Percentiles rank a stretch among this genome's conserved stretches.
These are phyloP conservation scores for Pseudogymnoascus sp. DNA, from an alignment of 2,329 filamentous ascomycete genomes.

Conservation along the genomic window DNA sequence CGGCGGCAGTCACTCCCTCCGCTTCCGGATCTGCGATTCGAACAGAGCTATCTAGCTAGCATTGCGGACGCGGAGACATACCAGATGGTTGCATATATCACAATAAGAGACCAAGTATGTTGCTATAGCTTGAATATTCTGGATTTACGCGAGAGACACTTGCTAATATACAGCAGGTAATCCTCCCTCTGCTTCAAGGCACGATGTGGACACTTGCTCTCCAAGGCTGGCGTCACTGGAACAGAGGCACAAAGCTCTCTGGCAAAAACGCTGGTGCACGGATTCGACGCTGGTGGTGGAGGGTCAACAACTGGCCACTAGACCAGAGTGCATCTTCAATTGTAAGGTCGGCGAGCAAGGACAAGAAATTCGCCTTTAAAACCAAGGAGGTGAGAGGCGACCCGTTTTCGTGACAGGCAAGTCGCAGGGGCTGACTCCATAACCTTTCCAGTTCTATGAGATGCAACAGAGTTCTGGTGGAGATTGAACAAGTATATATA, in stretches of 20 bases:
- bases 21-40: constrained; percentile 87
- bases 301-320: constrained; percentile 74
- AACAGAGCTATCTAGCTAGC: constrained; percentile 95
- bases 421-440: constrained; percentile 4
- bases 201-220: constrained; percentile 81
- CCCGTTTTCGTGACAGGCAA: not conserved
- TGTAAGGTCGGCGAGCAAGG: not conserved
- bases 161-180: constrained; percentile 45
- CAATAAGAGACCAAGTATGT: constrained; percentile 75
- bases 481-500: not conserved
- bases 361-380: constrained; percentile 5
- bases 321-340: constrained; percentile 1
- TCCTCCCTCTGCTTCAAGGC: constrained; percentile 84
- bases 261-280: constrained; percentile 71
- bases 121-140: not conserved
- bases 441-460: constrained; percentile 3
- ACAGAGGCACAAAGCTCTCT: constrained; percentile 67
- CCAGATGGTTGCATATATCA: constrained; percentile 78
- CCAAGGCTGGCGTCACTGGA: constrained; percentile 86
- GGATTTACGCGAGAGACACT: not conserved
- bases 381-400: constrained; percentile 10
- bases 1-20: constrained; percentile 51
- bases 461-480: constrained; percentile 8
- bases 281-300: constrained; percentile 88
- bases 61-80: constrained; percentile 73